Base-by-base conservation (phyloP, 306 rosid genomes). In the Castanopsis chinensis region DNA sequence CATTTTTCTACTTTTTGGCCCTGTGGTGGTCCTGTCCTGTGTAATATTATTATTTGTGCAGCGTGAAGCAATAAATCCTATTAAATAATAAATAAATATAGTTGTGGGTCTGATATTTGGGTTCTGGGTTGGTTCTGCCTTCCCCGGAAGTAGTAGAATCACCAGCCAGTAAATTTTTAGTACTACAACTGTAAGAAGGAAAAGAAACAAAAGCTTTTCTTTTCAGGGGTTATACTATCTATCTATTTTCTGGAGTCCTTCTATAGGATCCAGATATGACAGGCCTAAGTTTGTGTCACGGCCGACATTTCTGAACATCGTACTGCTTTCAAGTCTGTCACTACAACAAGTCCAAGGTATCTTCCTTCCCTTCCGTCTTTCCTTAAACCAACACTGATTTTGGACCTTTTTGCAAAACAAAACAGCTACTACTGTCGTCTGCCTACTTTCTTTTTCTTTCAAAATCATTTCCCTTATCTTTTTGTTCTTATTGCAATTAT, bases 221-320 rank as follows among this genome's bases (percentile, higher is more conserved):
- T 63, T 63, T 63, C 69, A 5, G 28, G 43, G 41, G 37, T 41
- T 41, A 41, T 28, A 28, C 15, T 28, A 27, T 63, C 37, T 63
- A 19, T 28, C 35, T 41, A 41, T 49, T 49, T 63, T 27, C 69
- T 28, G 69, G 41, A 63, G 41, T 63, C 41, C 30, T 63, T 14
- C 17, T 63, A 27, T 63, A 35, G 43, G 20, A 63, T 63, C 69
- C 69, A 28, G 69, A 63, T 28, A 63, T 63, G 69, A 63, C 69
- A 63, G 69, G 5, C 20, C 28, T 63, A 7, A 63, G 69, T 27
- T 63, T 28, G 20, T 63, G 69, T 27, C 69, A 15, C n/a, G 69
- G 69, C 69, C 20, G 43, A 14, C 69, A 63, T 63, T 63, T 63
- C 69, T 63, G 43, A 28, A 63, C 69, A 63, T 63, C 69, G 69